Base-by-base conservation (phyloP, 2,329 filamentous ascomycete species). In the Laburnicola sp. region DNA sequence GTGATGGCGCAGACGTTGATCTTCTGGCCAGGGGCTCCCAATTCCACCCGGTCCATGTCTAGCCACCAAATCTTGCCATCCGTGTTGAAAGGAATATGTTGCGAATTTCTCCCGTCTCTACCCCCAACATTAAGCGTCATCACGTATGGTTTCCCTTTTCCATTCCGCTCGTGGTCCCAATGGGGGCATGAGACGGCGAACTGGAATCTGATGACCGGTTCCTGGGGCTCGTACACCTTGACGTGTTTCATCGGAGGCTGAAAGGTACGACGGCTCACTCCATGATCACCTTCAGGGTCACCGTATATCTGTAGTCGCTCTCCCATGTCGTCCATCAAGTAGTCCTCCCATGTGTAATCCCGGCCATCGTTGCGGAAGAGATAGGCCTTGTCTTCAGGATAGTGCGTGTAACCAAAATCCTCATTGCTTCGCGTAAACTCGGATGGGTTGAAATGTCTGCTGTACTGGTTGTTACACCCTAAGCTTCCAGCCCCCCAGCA, bases 401-500 rank as follows among this genome's bases (percentile, higher is more conserved):
- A 97, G 68, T 99, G 94, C 21, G 81, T 82, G 16, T 84, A 74
- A 0, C 91, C 91, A 65, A 99, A 96, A 27, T 88, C 82, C 47
- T 93, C 87, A 67, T 97, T 97, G 4, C 77, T 72, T 70, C 81
- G 80, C 25, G 78, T 81, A 66, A 87, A 87, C 56, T 76, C 48
- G n/a, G 58, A 57, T 6, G 66, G 7, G 1, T 21, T 54, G 30
- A 54, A 54, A 11, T 44, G 25, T 25, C 44, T 60, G 51, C 63
- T 59, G 30, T 60, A 59, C 31, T 51, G 56, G 9, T 56, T 57
- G 25, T 48, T 57, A 26, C 60, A 64, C 4, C 64, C 60, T 6
- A 96, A 74, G 55, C 83, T 78, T 2, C 93, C 93, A 0, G 93
- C 90, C 34, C 94, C 94, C 94, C 94, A 99, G 69, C 93, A 97